Evolutionary conservation across 192 early-diverging fungal genomes (phyloP).

Genomic region (Backusella australiensis): DNA sequence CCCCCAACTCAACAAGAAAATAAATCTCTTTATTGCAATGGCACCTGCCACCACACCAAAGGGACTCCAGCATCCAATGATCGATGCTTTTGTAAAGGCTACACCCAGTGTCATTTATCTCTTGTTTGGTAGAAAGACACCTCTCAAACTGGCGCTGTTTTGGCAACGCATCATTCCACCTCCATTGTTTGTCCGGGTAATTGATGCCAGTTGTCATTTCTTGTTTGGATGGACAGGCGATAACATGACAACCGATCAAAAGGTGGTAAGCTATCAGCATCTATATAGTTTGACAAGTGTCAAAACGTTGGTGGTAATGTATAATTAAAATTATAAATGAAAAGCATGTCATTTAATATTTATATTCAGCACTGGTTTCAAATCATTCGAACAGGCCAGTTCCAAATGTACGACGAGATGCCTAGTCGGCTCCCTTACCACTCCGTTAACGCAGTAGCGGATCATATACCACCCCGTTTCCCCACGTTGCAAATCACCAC

Average conservation of each 20-base stretch:
- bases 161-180: conserved; percentile 83
- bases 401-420: conserved; percentile 94
- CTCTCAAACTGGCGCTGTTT: conserved; percentile 75
- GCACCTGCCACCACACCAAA: conserved; percentile 88
- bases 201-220: conserved; percentile 68
- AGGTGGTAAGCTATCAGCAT: conserved; percentile 80
- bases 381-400: conserved; percentile 80
- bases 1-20: conserved; percentile 72
- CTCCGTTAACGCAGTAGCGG: conserved; percentile 39
- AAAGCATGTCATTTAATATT: background rate
- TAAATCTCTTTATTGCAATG: conserved; percentile 87
- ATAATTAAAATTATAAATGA: background rate
- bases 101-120: conserved; percentile 87
- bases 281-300: conserved; percentile 89
- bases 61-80: conserved; percentile 75
- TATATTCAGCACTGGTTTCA: conserved; percentile 83
- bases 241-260: conserved; percentile 70
- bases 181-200: conserved; percentile 67
- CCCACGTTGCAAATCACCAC: conserved; percentile 79
- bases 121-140: conserved; percentile 82
- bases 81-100: conserved; percentile 80
- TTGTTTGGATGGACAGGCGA: conserved; percentile 82
- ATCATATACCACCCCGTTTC: conserved; percentile 67
- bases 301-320: conserved; percentile 76
- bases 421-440: conserved; percentile 57